Base-by-base conservation (phyloP, 2,329 filamentous ascomycete species). In the Exophiala mesophila region DNA sequence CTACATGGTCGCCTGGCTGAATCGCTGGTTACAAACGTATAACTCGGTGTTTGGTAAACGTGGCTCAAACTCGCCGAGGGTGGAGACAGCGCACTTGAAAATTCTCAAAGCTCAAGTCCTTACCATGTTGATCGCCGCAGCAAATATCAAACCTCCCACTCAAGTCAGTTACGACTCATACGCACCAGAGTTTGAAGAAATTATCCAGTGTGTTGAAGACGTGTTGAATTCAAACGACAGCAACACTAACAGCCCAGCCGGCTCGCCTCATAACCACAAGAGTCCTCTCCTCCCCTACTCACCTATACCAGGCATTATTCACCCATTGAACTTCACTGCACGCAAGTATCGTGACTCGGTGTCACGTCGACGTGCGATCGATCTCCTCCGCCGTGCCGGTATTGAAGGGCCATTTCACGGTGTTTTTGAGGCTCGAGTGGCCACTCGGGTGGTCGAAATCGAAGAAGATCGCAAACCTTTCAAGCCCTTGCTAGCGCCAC, bases 391-490 rank as follows among this genome's bases (percentile, higher is more conserved):
- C n/a, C 41, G 28, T 4, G 34, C 41, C 12, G 41, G 41, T 15
- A 39, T 38, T n/a, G 41, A 44, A 21, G 41, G 41, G 7, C 41
- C 41, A 18, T 44, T 44, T 33, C 35, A 44, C n/a, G 41, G 35
- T 16, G 26, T 30, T n/a, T 31, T 44, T 10, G 23, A 31, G 17
- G 41, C 41, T 6, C 23, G 26, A 8, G 29, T 44, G 8, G 41
- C 41, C 13, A 32, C 32, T 15, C 39, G 32, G 7, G 7, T 42
- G 20, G 32, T 42, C 5, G 39, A 36, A 17, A 36, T 42, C 21
- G 39, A 42, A 30, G 39, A 42, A 34, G 38, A 23, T 12, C 38
- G 29, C 5, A 35, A 15, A 24, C 38, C 38, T 5, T 41, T 41
- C 38, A 41, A 41, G 29, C 16, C 29, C 13, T 15, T 41, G 18